phyloP scores from a whole-genome alignment of 331 rosid genomes.

The Saraca asoca region DNA sequence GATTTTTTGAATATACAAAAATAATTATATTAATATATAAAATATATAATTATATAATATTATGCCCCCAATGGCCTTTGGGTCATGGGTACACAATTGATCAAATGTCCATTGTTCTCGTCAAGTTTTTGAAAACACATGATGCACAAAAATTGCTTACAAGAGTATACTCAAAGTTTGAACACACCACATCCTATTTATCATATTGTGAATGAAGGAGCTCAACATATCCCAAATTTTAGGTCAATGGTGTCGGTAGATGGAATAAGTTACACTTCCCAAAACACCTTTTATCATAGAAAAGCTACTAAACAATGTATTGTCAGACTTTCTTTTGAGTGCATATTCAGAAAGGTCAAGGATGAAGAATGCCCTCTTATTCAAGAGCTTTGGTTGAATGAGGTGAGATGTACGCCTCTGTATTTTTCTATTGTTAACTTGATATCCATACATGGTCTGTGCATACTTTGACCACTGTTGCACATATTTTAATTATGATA shows the following conservation, averaged over 20 bases:
- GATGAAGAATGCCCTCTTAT: constrained; percentile 43
- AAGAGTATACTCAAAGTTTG: constrained; percentile 40
- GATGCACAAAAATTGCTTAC: constrained; percentile 44
- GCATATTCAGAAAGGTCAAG: constrained; percentile 20
- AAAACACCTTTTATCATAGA: constrained; percentile 33
- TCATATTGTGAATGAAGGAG: constrained; percentile 48
- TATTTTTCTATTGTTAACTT: not conserved
- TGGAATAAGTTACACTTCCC: constrained; percentile 37
- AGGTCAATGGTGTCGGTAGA: constrained; percentile 47
- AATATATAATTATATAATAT: no score
- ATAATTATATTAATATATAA: no score
- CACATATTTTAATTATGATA: not conserved
- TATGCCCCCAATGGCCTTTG: no score
- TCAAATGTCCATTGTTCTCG: constrained; percentile 11
- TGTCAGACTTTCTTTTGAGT: constrained; percentile 48
- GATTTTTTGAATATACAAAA: no score
- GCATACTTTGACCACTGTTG: not conserved
- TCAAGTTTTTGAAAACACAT: constrained; percentile 26
- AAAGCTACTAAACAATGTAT: constrained; percentile 61
- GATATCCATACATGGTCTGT: not conserved
- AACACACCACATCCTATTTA: constrained; percentile 42
- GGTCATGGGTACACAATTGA: no score
- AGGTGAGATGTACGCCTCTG: not conserved
- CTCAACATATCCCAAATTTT: constrained; percentile 34
- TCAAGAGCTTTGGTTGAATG: constrained; percentile 42